phyloP scores from a whole-genome alignment of 2,329 filamentous ascomycete genomes.

The Penicillium expansum region DNA sequence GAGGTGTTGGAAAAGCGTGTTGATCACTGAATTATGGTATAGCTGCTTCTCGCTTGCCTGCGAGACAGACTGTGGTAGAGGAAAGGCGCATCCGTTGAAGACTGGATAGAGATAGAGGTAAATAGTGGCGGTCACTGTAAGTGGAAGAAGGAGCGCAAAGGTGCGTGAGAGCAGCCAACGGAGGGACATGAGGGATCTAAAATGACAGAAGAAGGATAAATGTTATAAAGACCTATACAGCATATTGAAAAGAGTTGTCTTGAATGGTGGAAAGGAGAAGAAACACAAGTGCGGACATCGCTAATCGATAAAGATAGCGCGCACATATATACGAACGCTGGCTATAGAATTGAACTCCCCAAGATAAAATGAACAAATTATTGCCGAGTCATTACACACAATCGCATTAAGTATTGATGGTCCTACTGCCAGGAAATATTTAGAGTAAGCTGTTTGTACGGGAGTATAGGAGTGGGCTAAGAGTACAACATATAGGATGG shows the following conservation, averaged over 20 bases:
- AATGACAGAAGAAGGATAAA: constrained; percentile 9
- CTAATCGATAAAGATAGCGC: neutral
- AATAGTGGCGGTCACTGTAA: constrained; percentile 67
- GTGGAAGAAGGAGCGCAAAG: constrained; percentile 56
- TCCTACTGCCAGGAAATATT: neutral
- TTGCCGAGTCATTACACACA: neutral
- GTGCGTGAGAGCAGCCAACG: constrained; percentile 47
- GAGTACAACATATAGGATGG: too few relatives aligned
- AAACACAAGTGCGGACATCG: neutral
- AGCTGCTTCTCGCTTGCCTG: neutral
- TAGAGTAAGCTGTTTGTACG: neutral
- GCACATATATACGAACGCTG: neutral
- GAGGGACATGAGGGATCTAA: constrained; percentile 48
- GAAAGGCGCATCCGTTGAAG: constrained; percentile 78
- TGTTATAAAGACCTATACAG: constrained; percentile 20
- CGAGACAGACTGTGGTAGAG: constrained; percentile 42
- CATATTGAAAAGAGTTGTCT: constrained; percentile 16
- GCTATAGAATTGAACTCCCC: neutral
- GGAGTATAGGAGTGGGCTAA: too few relatives aligned
- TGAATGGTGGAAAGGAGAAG: constrained; percentile 7
- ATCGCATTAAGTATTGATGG: neutral
- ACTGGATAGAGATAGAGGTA: constrained; percentile 88
- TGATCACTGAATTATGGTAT: constrained; percentile 28
- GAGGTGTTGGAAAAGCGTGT: constrained; percentile 41
- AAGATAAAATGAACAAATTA: neutral